Evolutionary conservation across 352 stramenopile species (phyloP), one percentile per base, ranked within the genome.

Genomic region (Globisporangium emineosum): DNA sequence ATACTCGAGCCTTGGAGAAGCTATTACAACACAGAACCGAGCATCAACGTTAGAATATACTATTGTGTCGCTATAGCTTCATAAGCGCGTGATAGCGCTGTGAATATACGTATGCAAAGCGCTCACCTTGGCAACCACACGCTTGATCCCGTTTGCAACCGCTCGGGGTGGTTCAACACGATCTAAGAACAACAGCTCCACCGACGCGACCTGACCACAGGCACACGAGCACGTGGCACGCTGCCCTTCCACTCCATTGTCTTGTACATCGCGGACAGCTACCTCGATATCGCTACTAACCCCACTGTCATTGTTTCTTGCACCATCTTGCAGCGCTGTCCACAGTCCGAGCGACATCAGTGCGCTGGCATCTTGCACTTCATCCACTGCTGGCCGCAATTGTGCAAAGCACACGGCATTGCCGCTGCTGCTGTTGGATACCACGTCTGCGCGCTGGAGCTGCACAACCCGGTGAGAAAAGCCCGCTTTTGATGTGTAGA

Each of bases 1-100:
- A 88, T 50, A 8, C 77, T 30, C n/a, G 65, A 64, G 3, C 73
- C 77, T 10, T 76, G 62, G 23, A 94, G 53, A 9, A 89, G 57
- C 55, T 77, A 59, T 17, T 47, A 49, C 10, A 59, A 15, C 15
- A 15, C 12, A 40, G n/a, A n/a, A n/a, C n/a, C n/a, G n/a, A 29
- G 27, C 10, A 27, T 6, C 2, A 47, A 9, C 13, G 5, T n/a
- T n/a, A n/a, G n/a, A n/a, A n/a, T n/a, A n/a, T n/a, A n/a, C n/a
- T n/a, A n/a, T n/a, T n/a, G n/a, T n/a, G n/a, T n/a, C n/a, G n/a
- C n/a, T n/a, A 52, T 1, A 42, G 21, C 29, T 17, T 35, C 35
- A 50, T 37, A 27, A 15, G 19, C 23, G n/a, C 17, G 51, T 25
- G 35, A 30, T 7, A 33, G 7, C 19, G 23, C 5, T 21, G 49